phyloP scores from a whole-genome alignment of 2,329 filamentous ascomycete genomes.

The Drechslerella coelobrocha region DNA sequence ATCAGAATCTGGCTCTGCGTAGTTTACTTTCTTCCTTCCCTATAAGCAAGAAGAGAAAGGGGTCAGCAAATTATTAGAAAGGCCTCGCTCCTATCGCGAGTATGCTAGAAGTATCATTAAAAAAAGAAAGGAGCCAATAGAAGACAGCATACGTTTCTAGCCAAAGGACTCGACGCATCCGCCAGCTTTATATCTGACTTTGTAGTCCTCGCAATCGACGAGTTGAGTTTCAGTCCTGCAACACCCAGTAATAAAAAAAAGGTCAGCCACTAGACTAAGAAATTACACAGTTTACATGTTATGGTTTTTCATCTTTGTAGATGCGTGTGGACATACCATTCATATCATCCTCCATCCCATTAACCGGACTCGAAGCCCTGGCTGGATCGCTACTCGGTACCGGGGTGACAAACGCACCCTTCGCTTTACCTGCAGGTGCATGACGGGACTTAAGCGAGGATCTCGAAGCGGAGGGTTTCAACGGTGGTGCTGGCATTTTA shows the following conservation, averaged over 20 bases:
- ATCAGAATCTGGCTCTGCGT: conserved; percentile 83
- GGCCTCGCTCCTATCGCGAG: too few relatives aligned
- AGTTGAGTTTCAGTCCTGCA: conserved; percentile 36
- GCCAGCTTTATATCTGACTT: conserved; percentile 26
- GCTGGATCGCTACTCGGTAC: conserved; percentile 46
- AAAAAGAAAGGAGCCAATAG: not conserved
- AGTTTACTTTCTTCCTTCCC: conserved; percentile 73
- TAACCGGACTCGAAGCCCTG: conserved; percentile 34
- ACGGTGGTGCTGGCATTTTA: conserved; percentile 33
- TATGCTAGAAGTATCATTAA: not conserved
- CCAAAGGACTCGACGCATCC: conserved; percentile 43
- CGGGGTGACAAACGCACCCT: conserved; percentile 31
- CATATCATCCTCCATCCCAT: conserved; percentile 39
- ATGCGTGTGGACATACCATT: conserved; percentile 17
- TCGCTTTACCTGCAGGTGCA: conserved; percentile 11
- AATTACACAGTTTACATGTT: not conserved
- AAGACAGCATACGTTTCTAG: conserved; percentile 24
- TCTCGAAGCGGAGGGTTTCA: conserved; percentile 38
- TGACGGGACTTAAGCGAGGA: conserved; percentile 30
- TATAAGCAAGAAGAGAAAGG: conserved; percentile 54
- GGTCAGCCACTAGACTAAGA: not conserved
- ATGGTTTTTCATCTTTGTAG: not conserved
- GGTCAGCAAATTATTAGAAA: not conserved
- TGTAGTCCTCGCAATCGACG: conserved; percentile 27
- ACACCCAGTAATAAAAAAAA: not conserved